phyloP scores from a whole-genome alignment of 495 filamentous ascomycete genomes.

The Talaromyces proteolyticus region DNA sequence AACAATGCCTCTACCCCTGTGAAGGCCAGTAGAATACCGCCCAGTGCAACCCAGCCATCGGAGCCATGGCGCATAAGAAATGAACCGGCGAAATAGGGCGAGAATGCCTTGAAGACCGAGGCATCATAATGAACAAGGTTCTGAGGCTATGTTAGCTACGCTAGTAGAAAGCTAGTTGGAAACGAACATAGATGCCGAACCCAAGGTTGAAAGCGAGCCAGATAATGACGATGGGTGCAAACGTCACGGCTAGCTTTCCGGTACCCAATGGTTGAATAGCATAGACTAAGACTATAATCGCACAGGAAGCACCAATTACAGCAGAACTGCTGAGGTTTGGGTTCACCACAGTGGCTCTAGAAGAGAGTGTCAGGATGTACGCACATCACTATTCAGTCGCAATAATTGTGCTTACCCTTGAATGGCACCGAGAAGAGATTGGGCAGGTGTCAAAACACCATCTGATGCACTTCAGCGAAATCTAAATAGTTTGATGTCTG shows the following conservation, averaged over 20 bases:
- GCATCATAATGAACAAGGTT: slow-evolving; percentile 60
- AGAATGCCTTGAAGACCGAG: slow-evolving; percentile 63
- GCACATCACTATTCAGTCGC: not conserved
- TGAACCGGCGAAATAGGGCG: slow-evolving; percentile 54
- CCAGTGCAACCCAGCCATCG: slow-evolving; percentile 60
- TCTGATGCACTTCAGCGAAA: slow-evolving; percentile 27
- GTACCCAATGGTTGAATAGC: slow-evolving; percentile 65
- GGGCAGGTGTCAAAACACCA: slow-evolving; percentile 63
- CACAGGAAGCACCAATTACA: slow-evolving; percentile 62
- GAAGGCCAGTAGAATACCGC: slow-evolving; percentile 65
- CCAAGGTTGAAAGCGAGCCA: slow-evolving; percentile 64
- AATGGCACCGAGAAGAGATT: slow-evolving; percentile 64
- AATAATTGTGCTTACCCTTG: slow-evolving; percentile 42
- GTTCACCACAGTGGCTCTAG: slow-evolving; percentile 39
- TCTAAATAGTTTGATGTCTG: not conserved
- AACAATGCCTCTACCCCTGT: slow-evolving; percentile 73
- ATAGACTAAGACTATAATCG: slow-evolving; percentile 64
- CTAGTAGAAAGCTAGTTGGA: not conserved
- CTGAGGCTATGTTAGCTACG: slow-evolving; percentile 10
- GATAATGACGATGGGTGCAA: slow-evolving; percentile 67
- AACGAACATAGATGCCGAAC: slow-evolving; percentile 59
- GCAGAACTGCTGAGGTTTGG: slow-evolving; percentile 36
- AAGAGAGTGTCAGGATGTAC: not conserved
- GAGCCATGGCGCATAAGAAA: slow-evolving; percentile 58
- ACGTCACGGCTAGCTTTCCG: slow-evolving; percentile 55